phyloP scores from a whole-genome alignment of 306 rosid species.

The Spatholobus suberectus region DNA sequence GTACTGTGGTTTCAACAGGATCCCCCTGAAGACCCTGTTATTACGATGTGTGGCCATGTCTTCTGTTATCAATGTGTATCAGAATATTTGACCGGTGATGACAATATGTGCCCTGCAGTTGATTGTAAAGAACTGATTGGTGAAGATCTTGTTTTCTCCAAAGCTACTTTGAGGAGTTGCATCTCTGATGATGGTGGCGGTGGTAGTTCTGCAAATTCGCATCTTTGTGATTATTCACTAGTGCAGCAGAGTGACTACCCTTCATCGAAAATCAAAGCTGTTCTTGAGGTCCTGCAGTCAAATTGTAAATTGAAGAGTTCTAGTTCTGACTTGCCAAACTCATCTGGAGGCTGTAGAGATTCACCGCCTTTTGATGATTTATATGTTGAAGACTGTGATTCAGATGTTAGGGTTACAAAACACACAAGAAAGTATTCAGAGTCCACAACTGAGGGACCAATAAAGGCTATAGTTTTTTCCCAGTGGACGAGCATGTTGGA shows the following conservation, averaged over 20 bases:
- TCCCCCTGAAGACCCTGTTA: slow-evolving; percentile 84
- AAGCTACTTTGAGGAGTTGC: slow-evolving; percentile 77
- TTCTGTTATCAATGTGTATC: slow-evolving; percentile 94
- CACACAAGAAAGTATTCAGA: slow-evolving; percentile 58
- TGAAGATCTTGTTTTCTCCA: slow-evolving; percentile 76
- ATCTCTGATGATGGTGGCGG: slow-evolving; percentile 64
- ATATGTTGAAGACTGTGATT: slow-evolving; percentile 46
- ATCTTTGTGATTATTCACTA: slow-evolving; percentile 56
- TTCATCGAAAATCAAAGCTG: slow-evolving; percentile 92
- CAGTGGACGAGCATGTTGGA: slow-evolving; percentile 99
- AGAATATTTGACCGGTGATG: slow-evolving; percentile 80
- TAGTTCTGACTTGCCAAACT: slow-evolving; percentile 39
- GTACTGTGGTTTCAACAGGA: slow-evolving; percentile 69
- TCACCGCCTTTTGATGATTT: slow-evolving; percentile 40
- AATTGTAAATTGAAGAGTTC: slow-evolving; percentile 48
- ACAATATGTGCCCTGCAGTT: slow-evolving; percentile 76
- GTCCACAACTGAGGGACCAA: slow-evolving; percentile 56
- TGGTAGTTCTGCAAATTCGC: slow-evolving; percentile 50
- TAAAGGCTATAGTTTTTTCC: slow-evolving; percentile 85
- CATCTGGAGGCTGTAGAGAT: slow-evolving; percentile 48
- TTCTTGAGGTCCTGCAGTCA: slow-evolving; percentile 76
- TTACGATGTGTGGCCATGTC: slow-evolving; percentile 92
- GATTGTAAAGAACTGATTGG: slow-evolving; percentile 76
- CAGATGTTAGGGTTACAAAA: slow-evolving; percentile 51
- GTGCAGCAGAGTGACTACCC: slow-evolving; percentile 65